phyloP scores from a whole-genome alignment of 805 yeast species.

The Yarrowia hollandica region DNA sequence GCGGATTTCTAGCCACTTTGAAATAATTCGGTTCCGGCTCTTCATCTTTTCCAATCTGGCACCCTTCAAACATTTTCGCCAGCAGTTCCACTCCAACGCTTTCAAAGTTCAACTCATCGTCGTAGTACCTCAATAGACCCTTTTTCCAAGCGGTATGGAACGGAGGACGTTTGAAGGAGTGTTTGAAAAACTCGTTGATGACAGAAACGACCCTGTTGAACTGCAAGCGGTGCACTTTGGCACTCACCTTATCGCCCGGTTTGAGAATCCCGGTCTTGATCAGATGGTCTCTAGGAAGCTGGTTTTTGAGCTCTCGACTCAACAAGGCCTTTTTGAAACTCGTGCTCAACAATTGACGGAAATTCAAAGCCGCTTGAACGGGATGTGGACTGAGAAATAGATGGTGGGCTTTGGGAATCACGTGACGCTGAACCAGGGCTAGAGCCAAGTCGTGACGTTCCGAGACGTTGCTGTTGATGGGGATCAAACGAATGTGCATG shows the following conservation, averaged over 20 bases:
- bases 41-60: constrained; percentile 23
- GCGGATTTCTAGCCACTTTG: constrained; percentile 2
- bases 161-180: constrained; percentile 10
- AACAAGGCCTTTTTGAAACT: constrained; percentile 5
- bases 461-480: background rate
- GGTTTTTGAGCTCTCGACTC: constrained; percentile 12
- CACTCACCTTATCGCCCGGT: constrained; percentile 21
- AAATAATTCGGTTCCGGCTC: constrained; percentile 22
- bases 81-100: constrained; percentile 10
- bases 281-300: background rate
- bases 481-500: background rate
- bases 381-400: constrained; percentile 16
- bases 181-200: constrained; percentile 21
- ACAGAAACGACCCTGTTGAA: constrained; percentile 23
- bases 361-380: background rate
- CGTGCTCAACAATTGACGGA: background rate
- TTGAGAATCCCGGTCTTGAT: background rate
- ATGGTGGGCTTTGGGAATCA: constrained; percentile 4
- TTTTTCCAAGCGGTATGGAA: constrained; percentile 21
- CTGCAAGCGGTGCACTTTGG: background rate
- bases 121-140: constrained; percentile 15
- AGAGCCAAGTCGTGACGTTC: constrained; percentile 5
- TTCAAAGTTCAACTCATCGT: constrained; percentile 6
- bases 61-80: constrained; percentile 24
- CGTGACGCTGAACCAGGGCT: constrained; percentile 5